Conservation (phyloP, 805 yeast species). For the Zygosaccharomyces bailii region DNA sequence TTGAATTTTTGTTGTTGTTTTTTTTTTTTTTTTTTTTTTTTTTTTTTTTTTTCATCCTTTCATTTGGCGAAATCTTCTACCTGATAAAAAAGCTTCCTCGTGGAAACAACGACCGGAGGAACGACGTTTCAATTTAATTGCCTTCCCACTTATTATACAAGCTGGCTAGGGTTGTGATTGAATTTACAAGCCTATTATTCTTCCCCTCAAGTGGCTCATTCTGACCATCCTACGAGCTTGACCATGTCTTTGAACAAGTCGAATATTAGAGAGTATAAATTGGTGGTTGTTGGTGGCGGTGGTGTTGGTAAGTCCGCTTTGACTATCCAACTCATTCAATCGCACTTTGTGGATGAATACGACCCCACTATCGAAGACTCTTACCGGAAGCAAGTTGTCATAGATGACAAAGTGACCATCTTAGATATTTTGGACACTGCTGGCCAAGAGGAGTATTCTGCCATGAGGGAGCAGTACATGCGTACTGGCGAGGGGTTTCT, state of each 20-base stretch:
- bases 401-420: slow-evolving; percentile 73
- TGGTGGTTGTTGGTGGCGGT: slow-evolving; percentile 98
- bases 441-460: slow-evolving; percentile 95
- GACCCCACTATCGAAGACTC: slow-evolving; percentile 97
- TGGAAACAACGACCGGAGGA: slow-evolving; percentile 1
- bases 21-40: neutral
- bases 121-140: neutral
- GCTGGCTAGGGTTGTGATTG: neutral
- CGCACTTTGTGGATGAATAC: slow-evolving; percentile 94
- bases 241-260: slow-evolving; percentile 26
- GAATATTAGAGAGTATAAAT: slow-evolving; percentile 72
- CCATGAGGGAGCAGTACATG: slow-evolving; percentile 93
- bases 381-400: slow-evolving; percentile 79
- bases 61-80: neutral
- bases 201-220: neutral
- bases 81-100: neutral
- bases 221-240: neutral
- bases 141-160: neutral
- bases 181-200: neutral
- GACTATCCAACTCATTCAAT: slow-evolving; percentile 90
- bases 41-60: neutral
- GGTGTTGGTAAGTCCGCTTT: slow-evolving; percentile 98
- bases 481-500: slow-evolving; percentile 93
- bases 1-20: neutral
- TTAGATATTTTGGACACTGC: slow-evolving; percentile 95